Conservation (phyloP, 371 early-diverging fungal genomes). For the Mucor indicus region DNA sequence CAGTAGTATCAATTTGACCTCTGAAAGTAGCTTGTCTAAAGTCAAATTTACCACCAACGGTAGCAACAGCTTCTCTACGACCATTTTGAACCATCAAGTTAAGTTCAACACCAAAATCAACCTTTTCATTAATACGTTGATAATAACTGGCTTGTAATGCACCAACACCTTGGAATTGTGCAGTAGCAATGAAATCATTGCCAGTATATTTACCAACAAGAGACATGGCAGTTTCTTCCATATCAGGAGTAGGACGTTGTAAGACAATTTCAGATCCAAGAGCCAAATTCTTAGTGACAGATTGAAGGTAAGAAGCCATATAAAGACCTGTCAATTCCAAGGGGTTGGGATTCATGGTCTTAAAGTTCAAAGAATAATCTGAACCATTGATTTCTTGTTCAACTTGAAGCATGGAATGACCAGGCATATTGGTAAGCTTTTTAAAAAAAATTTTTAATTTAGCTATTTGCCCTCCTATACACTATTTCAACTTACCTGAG, state of each 20-base stretch:
- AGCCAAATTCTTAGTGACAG: slow-evolving; percentile 78
- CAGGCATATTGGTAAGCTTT: slow-evolving; percentile 64
- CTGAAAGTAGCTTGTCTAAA: slow-evolving; percentile 90
- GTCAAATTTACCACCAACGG: slow-evolving; percentile 95
- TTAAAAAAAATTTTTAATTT: neutral
- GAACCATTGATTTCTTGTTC: slow-evolving; percentile 91
- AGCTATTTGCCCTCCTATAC: neutral
- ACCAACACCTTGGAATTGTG: slow-evolving; percentile 82
- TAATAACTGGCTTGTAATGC: slow-evolving; percentile 87
- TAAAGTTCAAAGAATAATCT: slow-evolving; percentile 84
- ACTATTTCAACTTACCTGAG: slow-evolving; percentile 54
- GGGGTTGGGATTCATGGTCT: slow-evolving; percentile 93
- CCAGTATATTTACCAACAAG: slow-evolving; percentile 75
- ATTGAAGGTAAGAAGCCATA: slow-evolving; percentile 87
- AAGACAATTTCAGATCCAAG: slow-evolving; percentile 86
- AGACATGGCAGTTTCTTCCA: slow-evolving; percentile 79
- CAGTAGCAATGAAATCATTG: slow-evolving; percentile 74
- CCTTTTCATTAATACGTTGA: slow-evolving; percentile 88
- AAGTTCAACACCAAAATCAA: slow-evolving; percentile 92
- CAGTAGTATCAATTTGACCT: slow-evolving; percentile 87
- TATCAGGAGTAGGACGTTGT: slow-evolving; percentile 84
- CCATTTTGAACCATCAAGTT: slow-evolving; percentile 77
- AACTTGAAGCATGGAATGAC: slow-evolving; percentile 87
- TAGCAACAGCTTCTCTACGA: slow-evolving; percentile 88
- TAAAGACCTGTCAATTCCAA: slow-evolving; percentile 89